Conservation (phyloP, 257 asterid species). For the Nicotiana tabacum region DNA sequence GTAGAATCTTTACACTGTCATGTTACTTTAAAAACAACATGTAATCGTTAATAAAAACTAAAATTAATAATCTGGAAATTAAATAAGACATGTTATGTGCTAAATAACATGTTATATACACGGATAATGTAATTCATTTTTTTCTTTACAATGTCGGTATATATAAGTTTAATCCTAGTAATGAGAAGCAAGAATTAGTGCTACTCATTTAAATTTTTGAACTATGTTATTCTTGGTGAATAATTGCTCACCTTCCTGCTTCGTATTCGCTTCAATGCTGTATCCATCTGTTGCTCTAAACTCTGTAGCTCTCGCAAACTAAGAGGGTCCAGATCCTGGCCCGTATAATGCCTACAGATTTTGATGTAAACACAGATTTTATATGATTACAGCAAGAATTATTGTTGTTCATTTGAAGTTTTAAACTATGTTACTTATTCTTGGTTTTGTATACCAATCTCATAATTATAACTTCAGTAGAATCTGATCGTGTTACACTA, state of each 20-base stretch:
- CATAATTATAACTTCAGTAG: neutral
- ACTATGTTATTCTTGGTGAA: no score
- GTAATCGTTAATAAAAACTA: neutral
- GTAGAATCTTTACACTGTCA: no score
- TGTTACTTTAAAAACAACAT: neutral
- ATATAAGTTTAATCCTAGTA: no score
- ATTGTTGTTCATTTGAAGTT: no score
- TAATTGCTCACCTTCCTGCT: conserved; percentile 38
- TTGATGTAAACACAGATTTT: neutral
- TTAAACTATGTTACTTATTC: neutral
- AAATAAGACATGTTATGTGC: neutral
- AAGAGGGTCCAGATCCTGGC: conserved; percentile 65
- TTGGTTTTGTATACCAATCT: neutral
- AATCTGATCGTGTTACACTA: neutral
- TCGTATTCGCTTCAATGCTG: conserved; percentile 59
- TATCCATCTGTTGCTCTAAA: conserved; percentile 70
- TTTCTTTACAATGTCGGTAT: no score
- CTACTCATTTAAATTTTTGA: no score
- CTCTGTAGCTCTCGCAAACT: conserved; percentile 74
- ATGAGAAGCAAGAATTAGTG: neutral
- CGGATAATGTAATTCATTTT: no score
- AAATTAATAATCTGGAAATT: no score
- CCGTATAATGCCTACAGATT: conserved; percentile 48
- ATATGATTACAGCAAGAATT: neutral
- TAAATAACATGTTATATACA: no score